Evolutionary conservation across 495 filamentous ascomycete genomes (phyloP).

Genomic region (Annulohypoxylon moriforme): DNA sequence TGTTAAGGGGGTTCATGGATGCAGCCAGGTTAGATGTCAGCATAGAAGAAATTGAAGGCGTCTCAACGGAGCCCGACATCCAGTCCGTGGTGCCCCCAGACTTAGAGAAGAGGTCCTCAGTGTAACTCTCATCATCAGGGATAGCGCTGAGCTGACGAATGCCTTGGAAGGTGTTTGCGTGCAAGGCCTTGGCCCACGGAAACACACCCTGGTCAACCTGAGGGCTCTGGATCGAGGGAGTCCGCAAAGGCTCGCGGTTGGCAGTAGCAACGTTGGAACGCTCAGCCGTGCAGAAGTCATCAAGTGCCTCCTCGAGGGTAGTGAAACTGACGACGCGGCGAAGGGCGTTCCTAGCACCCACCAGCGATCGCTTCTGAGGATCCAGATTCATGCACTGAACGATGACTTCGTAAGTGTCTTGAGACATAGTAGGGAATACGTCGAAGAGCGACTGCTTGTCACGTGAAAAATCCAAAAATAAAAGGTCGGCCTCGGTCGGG

Average conservation of each 20-base stretch:
- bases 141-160: conserved; percentile 89
- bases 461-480: conserved; percentile 90
- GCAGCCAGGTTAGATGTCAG: conserved; percentile 80
- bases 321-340: conserved; percentile 88
- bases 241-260: conserved; percentile 94
- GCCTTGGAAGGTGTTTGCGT: conserved; percentile 77
- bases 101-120: conserved; percentile 88
- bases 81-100: conserved; percentile 80
- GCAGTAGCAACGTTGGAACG: conserved; percentile 77
- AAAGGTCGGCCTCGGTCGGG: conserved; percentile 84
- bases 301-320: conserved; percentile 82
- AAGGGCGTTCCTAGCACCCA: conserved; percentile 78
- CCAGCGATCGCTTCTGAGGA: conserved; percentile 86
- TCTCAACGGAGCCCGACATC: conserved; percentile 73
- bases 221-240: conserved; percentile 92
- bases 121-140: conserved; percentile 76
- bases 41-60: conserved; percentile 82
- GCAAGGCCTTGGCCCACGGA: conserved; percentile 93
- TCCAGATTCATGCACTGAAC: conserved; percentile 88
- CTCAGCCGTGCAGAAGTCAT: conserved; percentile 92
- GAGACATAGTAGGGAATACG: conserved; percentile 98
- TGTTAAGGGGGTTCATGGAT: conserved; percentile 69
- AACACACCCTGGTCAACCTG: conserved; percentile 82
- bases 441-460: conserved; percentile 97
- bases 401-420: conserved; percentile 95